Conservation (phyloP, 768 basidiomycete species). For the Boletellus ananas region DNA sequence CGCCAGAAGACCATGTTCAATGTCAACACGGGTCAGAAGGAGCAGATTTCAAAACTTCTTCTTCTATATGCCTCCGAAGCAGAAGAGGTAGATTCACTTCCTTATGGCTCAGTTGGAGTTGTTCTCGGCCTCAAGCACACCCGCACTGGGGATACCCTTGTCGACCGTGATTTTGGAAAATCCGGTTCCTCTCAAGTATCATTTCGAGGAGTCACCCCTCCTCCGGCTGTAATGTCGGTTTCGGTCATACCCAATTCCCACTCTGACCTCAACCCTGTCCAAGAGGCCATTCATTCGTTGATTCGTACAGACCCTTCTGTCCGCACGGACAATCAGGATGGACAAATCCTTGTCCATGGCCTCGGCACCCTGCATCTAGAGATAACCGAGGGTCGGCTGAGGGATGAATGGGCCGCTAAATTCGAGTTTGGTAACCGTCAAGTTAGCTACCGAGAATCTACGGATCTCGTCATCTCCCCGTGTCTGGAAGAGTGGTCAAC, state of each 20-base stretch:
- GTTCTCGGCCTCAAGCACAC: slow-evolving; percentile 80
- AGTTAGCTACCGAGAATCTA: slow-evolving; percentile 76
- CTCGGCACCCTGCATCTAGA: slow-evolving; percentile 87
- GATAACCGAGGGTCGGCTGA: slow-evolving; percentile 77
- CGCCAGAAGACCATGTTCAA: slow-evolving; percentile 62
- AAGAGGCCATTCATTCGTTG: slow-evolving; percentile 67
- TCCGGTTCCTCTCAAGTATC: slow-evolving; percentile 35
- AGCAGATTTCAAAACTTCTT: slow-evolving; percentile 70
- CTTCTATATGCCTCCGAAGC: slow-evolving; percentile 74
- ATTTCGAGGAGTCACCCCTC: slow-evolving; percentile 65
- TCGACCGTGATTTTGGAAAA: slow-evolving; percentile 44
- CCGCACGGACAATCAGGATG: slow-evolving; percentile 74
- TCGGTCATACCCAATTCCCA: slow-evolving; percentile 79
- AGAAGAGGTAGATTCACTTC: slow-evolving; percentile 74
- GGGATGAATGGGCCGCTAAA: slow-evolving; percentile 72
- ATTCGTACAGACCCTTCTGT: slow-evolving; percentile 89
- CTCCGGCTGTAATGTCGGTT: slow-evolving; percentile 81
- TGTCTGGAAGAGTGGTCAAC: slow-evolving; percentile 52
- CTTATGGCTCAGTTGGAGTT: slow-evolving; percentile 82
- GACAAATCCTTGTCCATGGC: slow-evolving; percentile 79
- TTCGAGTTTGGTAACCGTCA: slow-evolving; percentile 76
- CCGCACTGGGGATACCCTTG: slow-evolving; percentile 82
- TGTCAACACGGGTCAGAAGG: slow-evolving; percentile 60
- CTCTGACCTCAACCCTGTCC: slow-evolving; percentile 72
- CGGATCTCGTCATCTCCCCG: slow-evolving; percentile 24